A percentile compares a stretch with the other conserved stretches of the same genome.
Evolutionary conservation across 192 early-diverging fungal species (phyloP).

Genomic region (Mortierella claussenii): DNA sequence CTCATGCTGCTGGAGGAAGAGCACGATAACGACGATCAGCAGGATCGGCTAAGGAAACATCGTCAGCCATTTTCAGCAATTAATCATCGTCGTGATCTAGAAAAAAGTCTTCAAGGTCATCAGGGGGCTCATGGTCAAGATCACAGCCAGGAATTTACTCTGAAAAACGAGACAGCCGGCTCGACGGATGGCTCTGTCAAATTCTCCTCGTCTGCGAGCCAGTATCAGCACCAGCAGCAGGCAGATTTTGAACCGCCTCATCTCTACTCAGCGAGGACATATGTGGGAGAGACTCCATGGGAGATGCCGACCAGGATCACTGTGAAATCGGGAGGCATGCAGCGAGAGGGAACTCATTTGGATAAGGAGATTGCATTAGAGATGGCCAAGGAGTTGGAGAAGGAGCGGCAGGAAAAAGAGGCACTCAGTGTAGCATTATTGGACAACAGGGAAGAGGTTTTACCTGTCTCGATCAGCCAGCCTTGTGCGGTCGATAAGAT

Average conservation of each 20-base stretch:
- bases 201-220: no score
- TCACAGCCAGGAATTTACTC: no score
- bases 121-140: no score
- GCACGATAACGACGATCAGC: slow-evolving; percentile 33
- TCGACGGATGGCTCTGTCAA: no score
- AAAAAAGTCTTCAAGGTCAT: slow-evolving; percentile 15
- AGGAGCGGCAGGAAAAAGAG: slow-evolving; percentile 27
- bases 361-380: slow-evolving; percentile 44
- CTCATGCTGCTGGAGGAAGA: slow-evolving; percentile 52
- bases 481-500: slow-evolving; percentile 17
- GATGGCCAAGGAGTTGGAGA: slow-evolving; percentile 45
- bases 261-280: slow-evolving; percentile 44
- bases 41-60: slow-evolving; percentile 27
- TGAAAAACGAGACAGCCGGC: no score
- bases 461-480: no score
- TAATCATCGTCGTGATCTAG: slow-evolving; percentile 36
- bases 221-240: neutral
- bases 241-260: slow-evolving; percentile 47
- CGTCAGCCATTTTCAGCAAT: slow-evolving; percentile 37
- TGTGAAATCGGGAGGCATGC: slow-evolving; percentile 34
- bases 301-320: slow-evolving; percentile 51
- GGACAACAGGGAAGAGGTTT: no score
- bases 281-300: slow-evolving; percentile 47
- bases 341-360: slow-evolving; percentile 37
- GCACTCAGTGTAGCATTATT: neutral